phyloP scores from a whole-genome alignment of 331 rosid genomes.

The Pyracantha coccinea region DNA sequence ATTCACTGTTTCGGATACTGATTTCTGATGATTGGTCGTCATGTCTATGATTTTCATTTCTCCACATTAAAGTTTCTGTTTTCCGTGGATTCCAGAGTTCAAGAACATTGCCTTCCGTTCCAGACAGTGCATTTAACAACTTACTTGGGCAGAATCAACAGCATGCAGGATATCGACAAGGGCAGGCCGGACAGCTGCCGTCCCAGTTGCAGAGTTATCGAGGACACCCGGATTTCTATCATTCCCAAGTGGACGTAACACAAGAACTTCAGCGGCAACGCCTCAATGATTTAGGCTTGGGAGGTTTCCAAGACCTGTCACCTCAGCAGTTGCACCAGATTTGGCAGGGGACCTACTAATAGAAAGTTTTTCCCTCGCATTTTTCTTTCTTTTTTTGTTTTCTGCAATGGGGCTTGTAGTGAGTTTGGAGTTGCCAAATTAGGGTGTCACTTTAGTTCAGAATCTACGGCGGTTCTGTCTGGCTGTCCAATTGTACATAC shows the following conservation, averaged over 20 bases:
- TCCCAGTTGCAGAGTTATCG: constrained; percentile 17
- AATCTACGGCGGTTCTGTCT: constrained; percentile 13
- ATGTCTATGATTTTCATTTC: neutral
- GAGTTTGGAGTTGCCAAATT: constrained; percentile 26
- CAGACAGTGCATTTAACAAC: constrained; percentile 21
- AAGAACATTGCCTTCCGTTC: constrained; percentile 18
- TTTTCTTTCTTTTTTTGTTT: neutral
- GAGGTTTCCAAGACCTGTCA: constrained; percentile 21
- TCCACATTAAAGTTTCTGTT: neutral
- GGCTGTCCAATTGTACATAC: constrained; percentile 49
- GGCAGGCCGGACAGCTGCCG: constrained; percentile 23
- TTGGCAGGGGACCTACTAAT: constrained; percentile 37
- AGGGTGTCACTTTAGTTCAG: constrained; percentile 10
- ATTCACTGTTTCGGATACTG: neutral
- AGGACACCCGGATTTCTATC: constrained; percentile 28
- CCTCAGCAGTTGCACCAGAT: constrained; percentile 36
- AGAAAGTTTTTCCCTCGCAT: neutral
- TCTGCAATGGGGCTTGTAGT: constrained; percentile 9
- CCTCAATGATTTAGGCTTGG: constrained; percentile 1
- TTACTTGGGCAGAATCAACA: constrained; percentile 24
- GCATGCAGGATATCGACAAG: constrained; percentile 13
- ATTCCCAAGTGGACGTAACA: constrained; percentile 15
- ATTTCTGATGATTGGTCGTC: neutral
- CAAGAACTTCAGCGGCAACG: constrained; percentile 27
- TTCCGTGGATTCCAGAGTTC: constrained; percentile 27